Evolutionary conservation across 2,329 filamentous ascomycete species (phyloP).

Genomic region (Penicillium sp.): DNA sequence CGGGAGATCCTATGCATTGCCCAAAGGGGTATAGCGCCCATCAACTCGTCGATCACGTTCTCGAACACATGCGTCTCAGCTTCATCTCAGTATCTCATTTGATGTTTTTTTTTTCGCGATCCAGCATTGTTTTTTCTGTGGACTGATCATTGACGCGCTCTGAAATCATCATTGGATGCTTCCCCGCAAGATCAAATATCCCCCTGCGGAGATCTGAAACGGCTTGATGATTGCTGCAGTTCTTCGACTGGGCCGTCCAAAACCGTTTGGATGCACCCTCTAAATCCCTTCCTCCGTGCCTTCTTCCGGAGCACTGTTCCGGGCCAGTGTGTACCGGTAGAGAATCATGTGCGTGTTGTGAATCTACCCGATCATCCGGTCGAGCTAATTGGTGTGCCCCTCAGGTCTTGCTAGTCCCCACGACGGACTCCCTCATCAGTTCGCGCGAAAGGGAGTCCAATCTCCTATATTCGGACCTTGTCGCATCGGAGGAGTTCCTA

Average conservation of each 20-base stretch:
- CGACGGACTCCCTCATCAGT: constrained; percentile 86
- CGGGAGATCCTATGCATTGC: constrained; percentile 13
- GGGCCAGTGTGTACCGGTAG: constrained; percentile 84
- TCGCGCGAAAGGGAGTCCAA: constrained; percentile 85
- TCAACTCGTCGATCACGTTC: constrained; percentile 32
- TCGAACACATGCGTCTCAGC: constrained; percentile 15
- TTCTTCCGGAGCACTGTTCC: constrained; percentile 97
- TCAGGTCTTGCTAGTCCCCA: constrained; percentile 84
- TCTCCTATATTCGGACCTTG: constrained; percentile 73
- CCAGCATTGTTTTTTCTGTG: constrained; percentile 5
- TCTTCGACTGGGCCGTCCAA: constrained; percentile 40
- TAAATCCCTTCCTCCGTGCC: constrained; percentile 97
- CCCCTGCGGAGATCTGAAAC: constrained; percentile 20
- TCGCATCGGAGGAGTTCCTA: constrained; percentile 89
- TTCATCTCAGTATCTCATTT: constrained; percentile 1
- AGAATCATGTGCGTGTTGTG: constrained; percentile 68
- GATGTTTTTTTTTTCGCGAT: constrained; percentile 7
- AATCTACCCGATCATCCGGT: constrained; percentile 16
- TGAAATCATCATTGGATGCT: constrained; percentile 26
- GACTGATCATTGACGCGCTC: background rate
- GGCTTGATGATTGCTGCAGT: constrained; percentile 42
- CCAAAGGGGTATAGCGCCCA: constrained; percentile 33
- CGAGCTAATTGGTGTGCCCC: constrained; percentile 10
- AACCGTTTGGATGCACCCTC: constrained; percentile 81
- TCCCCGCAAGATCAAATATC: constrained; percentile 31